Evolutionary conservation across 139 green algal species (phyloP).

Genomic region (Klebsormidium nitens): DNA sequence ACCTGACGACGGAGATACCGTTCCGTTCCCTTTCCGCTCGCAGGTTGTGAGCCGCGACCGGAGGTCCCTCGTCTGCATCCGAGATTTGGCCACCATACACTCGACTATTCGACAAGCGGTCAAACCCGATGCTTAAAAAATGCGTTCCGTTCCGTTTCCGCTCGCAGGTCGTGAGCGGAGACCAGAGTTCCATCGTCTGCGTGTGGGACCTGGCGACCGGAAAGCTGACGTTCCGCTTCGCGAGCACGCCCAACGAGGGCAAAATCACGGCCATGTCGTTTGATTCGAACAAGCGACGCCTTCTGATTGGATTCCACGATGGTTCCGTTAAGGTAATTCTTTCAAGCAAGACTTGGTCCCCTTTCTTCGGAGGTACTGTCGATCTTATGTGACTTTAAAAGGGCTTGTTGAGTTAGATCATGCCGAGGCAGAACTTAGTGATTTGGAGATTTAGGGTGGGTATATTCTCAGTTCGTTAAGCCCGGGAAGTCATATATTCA

Average conservation of each 20-base stretch:
- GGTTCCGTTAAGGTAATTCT: constrained; percentile 5
- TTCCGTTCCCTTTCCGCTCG: background rate
- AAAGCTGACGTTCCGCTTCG: constrained; percentile 10
- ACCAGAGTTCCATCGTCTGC: constrained; percentile 6
- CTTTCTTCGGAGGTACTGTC: too few species aligned
- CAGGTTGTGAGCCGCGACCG: constrained; percentile 26
- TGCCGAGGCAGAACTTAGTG: too few species aligned
- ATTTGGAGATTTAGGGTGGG: too few species aligned
- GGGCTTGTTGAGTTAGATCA: too few species aligned
- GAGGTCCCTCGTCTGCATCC: too few species aligned
- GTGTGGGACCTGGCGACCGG: constrained; percentile 24
- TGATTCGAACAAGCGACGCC: constrained; percentile 13
- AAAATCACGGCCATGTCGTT: constrained; percentile 28
- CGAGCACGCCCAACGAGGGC: constrained; percentile 27
- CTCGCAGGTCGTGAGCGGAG: constrained; percentile 22
- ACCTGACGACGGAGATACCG: too few species aligned
- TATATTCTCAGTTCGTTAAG: too few species aligned
- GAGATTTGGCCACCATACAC: too few species aligned
- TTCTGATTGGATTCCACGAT: constrained; percentile 12
- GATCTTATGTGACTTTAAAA: too few species aligned
- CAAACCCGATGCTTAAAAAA: constrained; percentile 36
- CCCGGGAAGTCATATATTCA: too few species aligned
- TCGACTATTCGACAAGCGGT: background rate
- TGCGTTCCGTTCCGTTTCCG: background rate
- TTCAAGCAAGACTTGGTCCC: too few species aligned